phyloP scores from a whole-genome alignment of 345 rosid species.

The Draba incana region DNA sequence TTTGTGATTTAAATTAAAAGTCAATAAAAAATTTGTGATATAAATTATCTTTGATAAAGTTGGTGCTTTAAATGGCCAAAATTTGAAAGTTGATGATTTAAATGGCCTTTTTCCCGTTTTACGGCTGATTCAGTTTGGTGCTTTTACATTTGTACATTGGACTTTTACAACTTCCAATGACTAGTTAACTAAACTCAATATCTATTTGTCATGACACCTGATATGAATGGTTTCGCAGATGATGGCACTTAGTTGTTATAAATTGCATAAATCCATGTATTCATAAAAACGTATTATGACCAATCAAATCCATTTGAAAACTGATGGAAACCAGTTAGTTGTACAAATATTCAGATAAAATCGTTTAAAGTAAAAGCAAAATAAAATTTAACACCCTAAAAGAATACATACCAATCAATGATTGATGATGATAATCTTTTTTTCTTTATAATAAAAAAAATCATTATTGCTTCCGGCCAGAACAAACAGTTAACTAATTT shows the following conservation, averaged over 20 bases:
- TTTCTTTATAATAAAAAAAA: neutral
- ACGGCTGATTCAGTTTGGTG: too few relatives aligned
- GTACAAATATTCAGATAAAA: neutral
- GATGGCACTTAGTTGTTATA: neutral
- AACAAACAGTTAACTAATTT: conserved; percentile 28
- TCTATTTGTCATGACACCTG: conserved; percentile 2
- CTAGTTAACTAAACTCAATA: neutral
- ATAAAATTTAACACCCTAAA: neutral
- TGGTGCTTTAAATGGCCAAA: too few relatives aligned
- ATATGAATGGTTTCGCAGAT: neutral
- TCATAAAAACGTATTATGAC: too few relatives aligned
- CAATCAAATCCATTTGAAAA: too few relatives aligned
- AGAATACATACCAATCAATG: conserved; percentile 11
- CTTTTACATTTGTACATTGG: too few relatives aligned
- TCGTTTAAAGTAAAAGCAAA: neutral
- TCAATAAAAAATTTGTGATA: too few relatives aligned
- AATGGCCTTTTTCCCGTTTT: too few relatives aligned
- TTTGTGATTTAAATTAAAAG: too few relatives aligned
- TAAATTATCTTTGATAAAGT: too few relatives aligned
- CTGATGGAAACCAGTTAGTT: neutral
- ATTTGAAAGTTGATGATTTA: too few relatives aligned
- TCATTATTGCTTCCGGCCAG: conserved; percentile 27
- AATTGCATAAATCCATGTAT: neutral
- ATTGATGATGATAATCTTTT: conserved; percentile 23
- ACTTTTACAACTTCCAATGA: neutral